A percentile compares a stretch with the other conserved stretches of the same genome.
Conservation (phyloP, 192 early-diverging fungal species). For the Linnemannia exigua region DNA sequence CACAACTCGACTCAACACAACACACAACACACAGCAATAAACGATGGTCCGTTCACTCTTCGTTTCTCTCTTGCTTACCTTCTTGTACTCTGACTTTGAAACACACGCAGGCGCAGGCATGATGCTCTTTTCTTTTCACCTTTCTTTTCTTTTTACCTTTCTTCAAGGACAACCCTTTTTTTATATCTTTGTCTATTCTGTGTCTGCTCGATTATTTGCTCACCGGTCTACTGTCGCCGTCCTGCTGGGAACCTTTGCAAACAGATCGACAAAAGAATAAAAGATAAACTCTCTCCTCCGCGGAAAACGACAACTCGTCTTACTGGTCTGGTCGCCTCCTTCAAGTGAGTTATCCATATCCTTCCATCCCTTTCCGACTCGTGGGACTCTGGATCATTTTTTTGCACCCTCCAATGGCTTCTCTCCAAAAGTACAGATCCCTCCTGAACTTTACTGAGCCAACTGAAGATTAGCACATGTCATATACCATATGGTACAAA, state of each 20-base stretch:
- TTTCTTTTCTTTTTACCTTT: too few species aligned
- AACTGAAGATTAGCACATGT: background rate
- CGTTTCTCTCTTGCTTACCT: background rate
- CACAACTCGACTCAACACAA: background rate
- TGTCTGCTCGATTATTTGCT: background rate
- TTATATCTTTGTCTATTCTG: background rate
- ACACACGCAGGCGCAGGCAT: too few species aligned
- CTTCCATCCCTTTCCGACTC: background rate
- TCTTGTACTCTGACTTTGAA: conserved; percentile 3
- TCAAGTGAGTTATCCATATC: too few species aligned
- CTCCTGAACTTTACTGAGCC: background rate
- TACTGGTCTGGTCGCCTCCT: background rate
- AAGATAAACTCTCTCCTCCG: background rate
- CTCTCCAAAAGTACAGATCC: background rate
- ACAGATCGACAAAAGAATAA: background rate
- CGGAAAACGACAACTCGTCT: conserved; percentile 1
- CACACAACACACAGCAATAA: background rate
- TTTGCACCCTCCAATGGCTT: background rate
- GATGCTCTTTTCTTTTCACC: background rate
- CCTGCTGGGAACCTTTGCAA: background rate
- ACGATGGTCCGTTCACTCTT: conserved; percentile 6
- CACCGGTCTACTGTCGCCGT: background rate
- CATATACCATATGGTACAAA: background rate
- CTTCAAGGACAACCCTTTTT: background rate
- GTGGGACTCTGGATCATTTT: background rate